A percentile compares a stretch with the other conserved stretches of the same genome.
phyloP scores from a whole-genome alignment of 169 alveolate genomes.

The Cryptosporidium viatorum region DNA sequence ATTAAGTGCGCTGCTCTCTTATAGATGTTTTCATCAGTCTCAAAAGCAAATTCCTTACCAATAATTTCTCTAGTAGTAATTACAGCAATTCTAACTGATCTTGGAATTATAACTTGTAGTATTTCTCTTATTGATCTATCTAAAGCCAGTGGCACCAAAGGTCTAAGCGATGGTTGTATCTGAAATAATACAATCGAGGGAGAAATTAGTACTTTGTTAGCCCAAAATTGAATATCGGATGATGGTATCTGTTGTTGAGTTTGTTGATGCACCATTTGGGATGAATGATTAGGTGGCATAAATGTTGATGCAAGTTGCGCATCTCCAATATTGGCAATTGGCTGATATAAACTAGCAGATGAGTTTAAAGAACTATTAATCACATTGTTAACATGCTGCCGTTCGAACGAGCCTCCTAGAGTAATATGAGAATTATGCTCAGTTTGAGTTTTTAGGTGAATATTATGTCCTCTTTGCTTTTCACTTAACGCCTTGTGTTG shows the following conservation, averaged over 20 bases:
- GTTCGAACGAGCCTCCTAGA: conserved; percentile 38
- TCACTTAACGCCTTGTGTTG: conserved; percentile 36
- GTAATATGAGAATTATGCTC: background rate
- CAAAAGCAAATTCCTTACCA: conserved; percentile 95
- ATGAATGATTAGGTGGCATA: conserved; percentile 61
- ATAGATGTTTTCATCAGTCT: conserved; percentile 91
- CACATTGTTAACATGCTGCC: conserved; percentile 33
- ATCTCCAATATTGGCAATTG: background rate
- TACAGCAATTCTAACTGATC: conserved; percentile 94
- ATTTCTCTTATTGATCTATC: conserved; percentile 95
- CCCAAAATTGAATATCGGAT: conserved; percentile 64
- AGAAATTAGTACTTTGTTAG: conserved; percentile 80
- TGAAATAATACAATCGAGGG: conserved; percentile 90
- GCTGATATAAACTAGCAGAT: background rate
- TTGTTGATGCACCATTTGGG: conserved; percentile 75
- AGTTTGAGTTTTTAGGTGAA: conserved; percentile 39
- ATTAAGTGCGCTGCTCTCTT: conserved; percentile 92
- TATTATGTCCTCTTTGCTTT: conserved; percentile 45
- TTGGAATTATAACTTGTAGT: conserved; percentile 86
- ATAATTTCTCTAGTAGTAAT: conserved; percentile 95
- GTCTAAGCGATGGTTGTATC: conserved; percentile 88
- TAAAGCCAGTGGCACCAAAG: conserved; percentile 94
- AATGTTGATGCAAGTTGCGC: conserved; percentile 61
- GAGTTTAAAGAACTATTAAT: conserved; percentile 6
- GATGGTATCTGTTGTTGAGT: conserved; percentile 73